Evolutionary conservation across 176 grass and related monocot species (phyloP), one percentile per base, ranked within the genome.

Genomic region (Zea luxurians): DNA sequence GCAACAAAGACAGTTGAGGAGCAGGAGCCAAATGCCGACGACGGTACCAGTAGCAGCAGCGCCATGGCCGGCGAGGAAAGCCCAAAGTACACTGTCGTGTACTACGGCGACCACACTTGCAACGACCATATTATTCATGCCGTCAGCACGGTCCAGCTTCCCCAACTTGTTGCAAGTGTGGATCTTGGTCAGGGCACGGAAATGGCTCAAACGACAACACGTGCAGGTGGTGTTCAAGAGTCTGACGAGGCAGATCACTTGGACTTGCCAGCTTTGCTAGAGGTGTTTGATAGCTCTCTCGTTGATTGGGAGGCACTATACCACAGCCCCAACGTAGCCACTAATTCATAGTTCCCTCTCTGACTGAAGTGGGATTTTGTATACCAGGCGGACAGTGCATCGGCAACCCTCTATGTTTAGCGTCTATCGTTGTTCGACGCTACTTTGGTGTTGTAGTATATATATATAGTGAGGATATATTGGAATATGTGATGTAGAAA

Each of bases 1-100:
- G 82, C 82, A 64, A 84, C 82, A 0, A 84, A 84, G 57, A 84
- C 82, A 6, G 38, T 78, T 48, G 66, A 84, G 67, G 66, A 84
- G 34, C 75, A 70, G 11, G 76, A 45, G 44, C 45, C 5, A 58
- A 37, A 36, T 0, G 47, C 60, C 16, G 58, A 63, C 20, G 17
- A 27, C 27, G 27, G 27, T 27, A 27, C 0, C 27, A 27, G 8
- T 15, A 64, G 3, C n/a, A 21, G n/a, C 45, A 44, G 10, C 34
- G n/a, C 18, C 5, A 44, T 8, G 11, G 38, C 5, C 2, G 17
- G 40, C 0, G 69, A 48, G 4, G 55, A 78, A 4, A 45, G 57
- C 6, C 13, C 0, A 18, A 84, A 54, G 66, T 84, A 78, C 82
- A 34, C 55, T 1, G 64, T 67, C 10, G 64, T 2, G 7, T 67